Base-by-base conservation (phyloP, 768 basidiomycete species). In the Suillus luteus region DNA sequence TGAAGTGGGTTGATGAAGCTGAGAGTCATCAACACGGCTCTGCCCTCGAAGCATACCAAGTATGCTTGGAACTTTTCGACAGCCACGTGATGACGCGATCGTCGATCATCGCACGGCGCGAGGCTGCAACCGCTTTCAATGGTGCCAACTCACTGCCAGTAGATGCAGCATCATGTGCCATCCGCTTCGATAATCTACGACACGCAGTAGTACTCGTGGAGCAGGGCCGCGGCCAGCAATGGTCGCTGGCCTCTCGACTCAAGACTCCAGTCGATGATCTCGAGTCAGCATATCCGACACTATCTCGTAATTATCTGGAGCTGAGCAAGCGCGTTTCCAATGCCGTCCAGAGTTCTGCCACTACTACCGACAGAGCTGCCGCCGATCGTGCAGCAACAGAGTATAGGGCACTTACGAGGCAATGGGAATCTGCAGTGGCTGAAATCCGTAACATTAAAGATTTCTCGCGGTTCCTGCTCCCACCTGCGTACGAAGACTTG, bases 181-280 rank as follows among this genome's bases (percentile, higher is more conserved):
- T 22, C 0, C n/a, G n/a, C 2, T 0, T 2, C 12, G 11, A 12
- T 0, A n/a, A 44, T n/a, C 19, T 44, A n/a, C 43, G 1, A 10
- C 46, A 2, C 0, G 46, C n/a, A 12, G 46, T 46, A 5, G n/a
- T 22, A 46, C 46, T 46, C 11, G 5, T 5, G n/a, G 46, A 22
- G n/a, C n/a, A 22, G 46, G 46, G 46, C 5, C 46, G 46, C 6
- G n/a, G 46, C 11, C 46, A 46, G 19, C n/a, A 46, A 2, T 46
- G 44, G 44, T 46, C 44, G 4, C n/a, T 46, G 44, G 44, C 11
- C 10, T 46, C 44, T 0, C 46, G 46, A 11, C 10, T 22, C 5
- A 46, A 5, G 10, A 46, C 5, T 0, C n/a, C 46, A 2, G 5
- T 46, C 1, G 46, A 46, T 11, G 46, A 46, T 19, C 19, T 31